Evolutionary conservation across 2,329 filamentous ascomycete species (phyloP).

Genomic region (Aspergillus piperis): DNA sequence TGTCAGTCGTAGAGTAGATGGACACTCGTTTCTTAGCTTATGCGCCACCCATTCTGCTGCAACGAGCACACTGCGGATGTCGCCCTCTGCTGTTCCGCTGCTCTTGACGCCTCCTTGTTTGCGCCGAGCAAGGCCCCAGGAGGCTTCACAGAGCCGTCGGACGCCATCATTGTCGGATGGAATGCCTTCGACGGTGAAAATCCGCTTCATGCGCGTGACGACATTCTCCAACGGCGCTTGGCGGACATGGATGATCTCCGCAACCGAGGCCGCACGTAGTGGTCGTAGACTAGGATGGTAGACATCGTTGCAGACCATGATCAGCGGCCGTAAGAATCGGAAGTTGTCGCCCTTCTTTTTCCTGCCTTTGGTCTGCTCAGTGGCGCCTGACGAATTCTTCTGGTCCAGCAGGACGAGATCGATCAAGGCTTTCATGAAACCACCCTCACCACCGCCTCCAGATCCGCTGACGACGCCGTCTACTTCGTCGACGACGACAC

Average conservation of each 20-base stretch:
- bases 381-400: constrained; percentile 62
- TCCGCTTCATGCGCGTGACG: constrained; percentile 72
- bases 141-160: constrained; percentile 66
- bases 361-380: constrained; percentile 30
- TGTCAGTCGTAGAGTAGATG: constrained; percentile 50
- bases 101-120: constrained; percentile 53
- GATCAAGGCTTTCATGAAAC: constrained; percentile 92
- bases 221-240: constrained; percentile 87
- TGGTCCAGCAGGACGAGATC: constrained; percentile 86
- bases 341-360: constrained; percentile 82
- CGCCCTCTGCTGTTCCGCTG: constrained; percentile 51
- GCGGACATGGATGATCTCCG: constrained; percentile 88
- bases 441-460: constrained; percentile 77
- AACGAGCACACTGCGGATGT: constrained; percentile 66
- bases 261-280: constrained; percentile 78
- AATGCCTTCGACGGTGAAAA: constrained; percentile 89
- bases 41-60: constrained; percentile 66
- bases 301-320: constrained; percentile 95
- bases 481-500: constrained; percentile 93
- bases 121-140: constrained; percentile 63
- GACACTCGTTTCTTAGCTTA: constrained; percentile 53
- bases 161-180: constrained; percentile 86
- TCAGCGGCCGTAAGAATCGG: constrained; percentile 79
- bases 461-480: constrained; percentile 87
- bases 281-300: constrained; percentile 88